Evolutionary conservation across 2,329 filamentous ascomycete species (phyloP), one percentile per base, ranked within the genome.

Genomic region (Chrysoporthe puriensis): DNA sequence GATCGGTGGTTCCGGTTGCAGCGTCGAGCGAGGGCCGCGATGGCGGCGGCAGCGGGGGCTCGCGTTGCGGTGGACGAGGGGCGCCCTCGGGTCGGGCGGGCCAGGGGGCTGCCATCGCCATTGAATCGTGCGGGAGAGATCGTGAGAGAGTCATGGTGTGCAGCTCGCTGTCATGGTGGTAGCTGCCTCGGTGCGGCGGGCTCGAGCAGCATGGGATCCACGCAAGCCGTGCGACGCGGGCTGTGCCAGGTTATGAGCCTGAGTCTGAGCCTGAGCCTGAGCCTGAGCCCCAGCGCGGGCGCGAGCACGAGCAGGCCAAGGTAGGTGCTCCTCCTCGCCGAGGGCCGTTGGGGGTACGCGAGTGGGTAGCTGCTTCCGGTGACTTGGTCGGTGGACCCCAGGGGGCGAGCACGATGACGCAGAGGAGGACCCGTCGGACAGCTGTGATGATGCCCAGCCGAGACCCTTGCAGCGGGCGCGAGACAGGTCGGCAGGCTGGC

Each of bases 91-190:
- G 50, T 26, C 50, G 61, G 36, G 64, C 26, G 62, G 65, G 65
- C 68, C 65, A 69, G 36, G 68, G 62, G n/a, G 21, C 61, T 61
- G 68, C 61, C 68, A 69, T 69, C 2, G 62, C 60, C 43, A 50
- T 34, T 34, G 60, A 64, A 50, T 59, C 66, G 50, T 64, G 59
- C 46, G 61, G 61, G 62, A 64, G 52, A 50, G 64, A 66, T 63
- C 48, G 68, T 62, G 57, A 61, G 62, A 67, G 58, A 36, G 62
- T 63, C 63, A 69, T 69, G 61, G 57, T 69, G 64, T 67, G 52
- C 42, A 66, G 40, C 50, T 52, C 50, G 62, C 62, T 69, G 57
- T 62, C 67, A 69, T 69, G 64, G 64, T 57, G 57, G 62, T 62
- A 62, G 58, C 43, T 62, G 64, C 56, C 42, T 62, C 52, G 57